Percentiles rank a stretch among this genome's conserved stretches.
Conservation (phyloP, 129 eudicot genomes). For the Pseudognaphalium luteoalbum region DNA sequence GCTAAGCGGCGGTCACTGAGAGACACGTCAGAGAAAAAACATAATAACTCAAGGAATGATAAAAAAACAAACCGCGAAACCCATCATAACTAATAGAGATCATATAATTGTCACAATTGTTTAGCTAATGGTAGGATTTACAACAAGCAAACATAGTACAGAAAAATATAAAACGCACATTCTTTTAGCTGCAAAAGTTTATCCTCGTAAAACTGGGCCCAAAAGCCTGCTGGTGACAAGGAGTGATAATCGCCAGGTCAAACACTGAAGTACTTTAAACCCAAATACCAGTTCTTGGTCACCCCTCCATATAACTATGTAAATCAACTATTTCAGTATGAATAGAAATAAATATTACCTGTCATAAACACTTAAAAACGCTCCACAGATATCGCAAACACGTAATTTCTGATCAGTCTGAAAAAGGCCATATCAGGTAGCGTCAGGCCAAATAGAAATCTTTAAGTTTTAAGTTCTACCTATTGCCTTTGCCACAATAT, state of each 20-base stretch:
- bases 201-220: constrained; percentile 99
- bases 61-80: neutral
- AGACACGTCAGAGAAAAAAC: constrained; percentile 22
- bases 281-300: constrained; percentile 50
- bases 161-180: constrained; percentile 87
- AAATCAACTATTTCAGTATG: neutral
- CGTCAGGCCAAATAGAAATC: constrained; percentile 1
- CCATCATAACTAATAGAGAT: neutral
- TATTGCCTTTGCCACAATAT: neutral
- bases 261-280: constrained; percentile 72
- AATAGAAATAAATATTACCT: constrained; percentile 46
- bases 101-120: constrained; percentile 31
- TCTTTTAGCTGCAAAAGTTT: constrained; percentile 96
- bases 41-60: constrained; percentile 8
- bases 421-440: neutral
- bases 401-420: constrained; percentile 99
- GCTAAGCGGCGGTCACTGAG: constrained; percentile 98
- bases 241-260: constrained; percentile 97
- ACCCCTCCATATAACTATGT: constrained; percentile 30
- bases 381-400: constrained; percentile 99
- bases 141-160: constrained; percentile 72
- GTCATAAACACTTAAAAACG: constrained; percentile 96
- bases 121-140: constrained; percentile 61
- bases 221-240: constrained; percentile 99
- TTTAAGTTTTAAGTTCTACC: neutral